These are phyloP conservation scores for Starmera caribaea DNA, from an alignment of 805 yeast genomes.

Conservation along the genomic window DNA sequence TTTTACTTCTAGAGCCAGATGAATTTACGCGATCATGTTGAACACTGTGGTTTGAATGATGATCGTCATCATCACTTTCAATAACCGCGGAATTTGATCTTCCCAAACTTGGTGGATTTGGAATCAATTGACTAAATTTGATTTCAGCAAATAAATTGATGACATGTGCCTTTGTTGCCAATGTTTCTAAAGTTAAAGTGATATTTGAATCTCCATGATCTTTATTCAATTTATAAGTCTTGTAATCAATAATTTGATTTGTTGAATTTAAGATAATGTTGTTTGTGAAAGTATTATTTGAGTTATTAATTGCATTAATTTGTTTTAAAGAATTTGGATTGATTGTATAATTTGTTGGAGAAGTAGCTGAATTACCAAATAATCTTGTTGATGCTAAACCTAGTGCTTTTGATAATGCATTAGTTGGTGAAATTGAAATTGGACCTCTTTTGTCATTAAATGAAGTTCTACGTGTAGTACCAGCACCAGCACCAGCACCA, in stretches of 20 bases:
- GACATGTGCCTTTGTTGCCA: conserved; percentile 88
- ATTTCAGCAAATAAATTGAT: conserved; percentile 84
- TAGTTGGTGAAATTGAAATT: conserved; percentile 65
- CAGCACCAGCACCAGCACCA: conserved; percentile 28
- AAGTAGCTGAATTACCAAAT: conserved; percentile 42
- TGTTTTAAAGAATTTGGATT: background rate
- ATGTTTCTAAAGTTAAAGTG: conserved; percentile 46
- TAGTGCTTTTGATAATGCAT: conserved; percentile 80
- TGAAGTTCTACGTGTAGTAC: conserved; percentile 36
- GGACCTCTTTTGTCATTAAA: conserved; percentile 56
- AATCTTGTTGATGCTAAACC: conserved; percentile 81
- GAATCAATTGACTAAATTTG: conserved; percentile 77
- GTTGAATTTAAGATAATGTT: conserved; percentile 8
- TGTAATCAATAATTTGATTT: conserved; percentile 5
- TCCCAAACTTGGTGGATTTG: conserved; percentile 36
- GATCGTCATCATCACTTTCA: conserved; percentile 18
- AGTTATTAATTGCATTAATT: conserved; percentile 6
- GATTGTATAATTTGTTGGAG: conserved; percentile 8
- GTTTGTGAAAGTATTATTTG: conserved; percentile 13
- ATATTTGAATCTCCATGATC: conserved; percentile 29
- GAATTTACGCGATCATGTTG: background rate
- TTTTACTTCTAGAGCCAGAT: too few relatives aligned
- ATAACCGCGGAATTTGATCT: conserved; percentile 18
- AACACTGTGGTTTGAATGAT: background rate
- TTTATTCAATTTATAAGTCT: background rate